Conservation (phyloP, 192 early-diverging fungal genomes). For the Allomyces javanicus region DNA sequence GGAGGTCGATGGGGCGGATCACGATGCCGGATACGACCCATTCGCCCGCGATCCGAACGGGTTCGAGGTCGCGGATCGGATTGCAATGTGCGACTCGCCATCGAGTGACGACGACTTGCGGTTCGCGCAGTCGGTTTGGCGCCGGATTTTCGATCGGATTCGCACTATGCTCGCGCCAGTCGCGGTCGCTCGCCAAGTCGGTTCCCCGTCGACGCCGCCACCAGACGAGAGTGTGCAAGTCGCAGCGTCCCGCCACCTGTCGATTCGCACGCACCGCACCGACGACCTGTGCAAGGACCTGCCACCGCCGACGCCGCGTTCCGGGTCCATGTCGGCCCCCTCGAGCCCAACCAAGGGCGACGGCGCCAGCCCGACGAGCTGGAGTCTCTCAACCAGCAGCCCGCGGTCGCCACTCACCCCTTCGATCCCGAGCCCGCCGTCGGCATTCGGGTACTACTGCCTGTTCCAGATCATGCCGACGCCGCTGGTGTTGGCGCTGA, state of each 20-base stretch:
- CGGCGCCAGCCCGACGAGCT: neutral
- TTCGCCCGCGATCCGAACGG: no score
- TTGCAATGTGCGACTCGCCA: no score
- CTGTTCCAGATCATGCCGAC: neutral
- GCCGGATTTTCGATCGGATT: no score
- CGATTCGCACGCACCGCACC: neutral
- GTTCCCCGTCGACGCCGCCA: no score
- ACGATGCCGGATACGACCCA: no score
- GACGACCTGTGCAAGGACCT: neutral
- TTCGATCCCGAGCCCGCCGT: neutral
- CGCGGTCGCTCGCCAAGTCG: no score
- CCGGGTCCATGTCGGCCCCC: neutral
- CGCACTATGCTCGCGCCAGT: no score
- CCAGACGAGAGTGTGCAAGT: no score
- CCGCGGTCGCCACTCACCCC: neutral
- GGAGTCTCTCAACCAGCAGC: neutral
- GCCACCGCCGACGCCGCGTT: neutral
- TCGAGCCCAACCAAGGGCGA: neutral
- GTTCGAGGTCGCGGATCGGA: no score
- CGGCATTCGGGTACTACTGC: neutral
- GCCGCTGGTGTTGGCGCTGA: neutral
- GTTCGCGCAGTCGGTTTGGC: no score
- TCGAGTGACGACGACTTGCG: no score
- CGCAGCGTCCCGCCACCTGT: neutral
- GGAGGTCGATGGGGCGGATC: no score